Conservation (phyloP, 345 rosid species). For the Gynandropsis gynandra region DNA sequence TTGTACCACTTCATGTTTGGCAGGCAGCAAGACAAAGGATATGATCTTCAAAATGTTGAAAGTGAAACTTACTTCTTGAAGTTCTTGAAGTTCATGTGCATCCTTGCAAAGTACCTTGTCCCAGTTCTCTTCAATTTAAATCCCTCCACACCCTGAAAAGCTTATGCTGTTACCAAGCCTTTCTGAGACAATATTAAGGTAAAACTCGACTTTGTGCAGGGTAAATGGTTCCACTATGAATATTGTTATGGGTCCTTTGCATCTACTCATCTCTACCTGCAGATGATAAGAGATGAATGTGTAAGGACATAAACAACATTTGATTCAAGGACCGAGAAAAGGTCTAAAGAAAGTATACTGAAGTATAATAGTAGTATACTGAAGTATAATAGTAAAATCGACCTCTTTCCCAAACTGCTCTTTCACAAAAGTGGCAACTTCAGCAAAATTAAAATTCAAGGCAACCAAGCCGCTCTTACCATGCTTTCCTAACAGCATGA, state of each 20-base stretch:
- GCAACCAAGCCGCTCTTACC: constrained; percentile 86
- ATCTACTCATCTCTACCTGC: no score
- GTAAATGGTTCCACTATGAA: constrained; percentile 89
- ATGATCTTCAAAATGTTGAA: neutral
- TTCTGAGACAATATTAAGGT: constrained; percentile 83
- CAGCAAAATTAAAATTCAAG: constrained; percentile 58
- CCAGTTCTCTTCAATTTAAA: constrained; percentile 98
- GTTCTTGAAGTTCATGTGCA: constrained; percentile 12
- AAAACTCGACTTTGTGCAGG: constrained; percentile 83
- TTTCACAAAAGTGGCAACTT: constrained; percentile 61
- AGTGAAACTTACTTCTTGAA: no score
- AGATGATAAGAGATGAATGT: neutral
- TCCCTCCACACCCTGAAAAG: constrained; percentile 95
- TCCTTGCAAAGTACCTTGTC: constrained; percentile 52
- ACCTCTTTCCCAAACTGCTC: constrained; percentile 89
- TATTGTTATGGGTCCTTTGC: constrained; percentile 89
- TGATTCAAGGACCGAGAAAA: no score
- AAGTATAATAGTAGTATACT: no score
- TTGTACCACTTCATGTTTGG: no score
- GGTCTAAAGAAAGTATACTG: no score
- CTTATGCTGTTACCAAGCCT: constrained; percentile 87
- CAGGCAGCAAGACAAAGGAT: neutral
- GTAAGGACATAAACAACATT: neutral
- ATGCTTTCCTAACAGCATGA: no score
- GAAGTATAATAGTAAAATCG: neutral